Conservation (phyloP, 768 basidiomycete species). For the Mycena rosella region DNA sequence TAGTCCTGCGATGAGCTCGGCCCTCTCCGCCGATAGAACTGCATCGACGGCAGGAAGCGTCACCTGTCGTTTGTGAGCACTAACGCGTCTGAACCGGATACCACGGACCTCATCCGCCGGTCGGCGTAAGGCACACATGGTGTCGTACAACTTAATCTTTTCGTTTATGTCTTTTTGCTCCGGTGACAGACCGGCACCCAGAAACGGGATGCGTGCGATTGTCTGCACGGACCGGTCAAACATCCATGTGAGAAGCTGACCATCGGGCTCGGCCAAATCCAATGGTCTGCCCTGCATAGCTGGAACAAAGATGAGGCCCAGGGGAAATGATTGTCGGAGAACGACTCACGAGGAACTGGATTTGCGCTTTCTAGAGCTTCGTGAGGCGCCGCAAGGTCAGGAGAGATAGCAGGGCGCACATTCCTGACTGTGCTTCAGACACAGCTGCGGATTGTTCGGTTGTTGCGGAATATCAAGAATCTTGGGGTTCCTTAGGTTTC, state of each 20-base stretch:
- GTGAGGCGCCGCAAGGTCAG: not conserved
- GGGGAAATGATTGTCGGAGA: not conserved
- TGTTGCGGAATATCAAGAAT: no score
- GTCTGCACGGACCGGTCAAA: not conserved
- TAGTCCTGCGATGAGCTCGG: not conserved
- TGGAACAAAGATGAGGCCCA: not conserved
- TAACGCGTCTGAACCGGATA: not conserved
- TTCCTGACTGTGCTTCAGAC: not conserved
- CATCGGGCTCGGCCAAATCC: not conserved
- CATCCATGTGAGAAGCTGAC: constrained; percentile 8
- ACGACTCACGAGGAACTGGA: constrained; percentile 9
- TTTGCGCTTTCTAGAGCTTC: not conserved
- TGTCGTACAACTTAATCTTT: not conserved
- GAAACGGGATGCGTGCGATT: not conserved
- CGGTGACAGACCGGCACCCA: no score
- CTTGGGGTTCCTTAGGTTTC: no score
- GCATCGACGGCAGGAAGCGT: no score
- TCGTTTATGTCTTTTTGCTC: constrained; percentile 2
- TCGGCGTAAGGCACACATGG: constrained; percentile 4
- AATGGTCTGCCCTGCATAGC: not conserved
- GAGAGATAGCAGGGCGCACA: not conserved
- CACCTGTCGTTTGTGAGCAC: not conserved
- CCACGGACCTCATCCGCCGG: not conserved
- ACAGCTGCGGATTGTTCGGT: not conserved
- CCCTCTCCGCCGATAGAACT: no score